Conservation (phyloP, 306 rosid genomes). For the Parietaria judaica region DNA sequence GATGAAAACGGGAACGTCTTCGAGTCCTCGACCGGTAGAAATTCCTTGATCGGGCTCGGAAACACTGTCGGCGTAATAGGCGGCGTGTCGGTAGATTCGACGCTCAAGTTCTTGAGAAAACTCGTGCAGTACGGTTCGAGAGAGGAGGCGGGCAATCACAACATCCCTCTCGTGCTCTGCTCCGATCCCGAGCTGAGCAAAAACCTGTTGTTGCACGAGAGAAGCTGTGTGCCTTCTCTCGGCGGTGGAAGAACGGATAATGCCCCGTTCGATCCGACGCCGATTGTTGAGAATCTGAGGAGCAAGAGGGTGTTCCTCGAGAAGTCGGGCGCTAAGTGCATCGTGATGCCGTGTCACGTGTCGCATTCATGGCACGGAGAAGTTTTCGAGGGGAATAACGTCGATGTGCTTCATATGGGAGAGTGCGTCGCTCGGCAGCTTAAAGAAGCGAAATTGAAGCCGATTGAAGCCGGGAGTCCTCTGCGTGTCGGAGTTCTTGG, state of each 20-base stretch:
- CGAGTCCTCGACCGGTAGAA: constrained; percentile 20
- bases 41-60: constrained; percentile 24
- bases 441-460: constrained; percentile 79
- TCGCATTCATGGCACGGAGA: constrained; percentile 79
- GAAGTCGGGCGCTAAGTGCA: constrained; percentile 61
- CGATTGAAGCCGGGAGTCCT: constrained; percentile 73
- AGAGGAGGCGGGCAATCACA: constrained; percentile 19
- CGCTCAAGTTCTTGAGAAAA: constrained; percentile 52
- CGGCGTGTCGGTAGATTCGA: constrained; percentile 52
- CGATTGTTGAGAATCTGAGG: constrained; percentile 40
- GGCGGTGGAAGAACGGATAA: constrained; percentile 24
- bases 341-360: constrained; percentile 79
- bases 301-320: constrained; percentile 56
- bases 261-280: constrained; percentile 32
- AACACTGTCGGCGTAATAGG: constrained; percentile 62
- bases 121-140: constrained; percentile 45
- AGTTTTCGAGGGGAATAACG: constrained; percentile 53
- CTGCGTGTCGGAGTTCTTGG: constrained; percentile 68
- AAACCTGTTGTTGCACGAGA: constrained; percentile 42
- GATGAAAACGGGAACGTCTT: constrained; percentile 46
- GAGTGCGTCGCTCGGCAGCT: constrained; percentile 77
- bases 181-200: constrained; percentile 52
- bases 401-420: constrained; percentile 64
- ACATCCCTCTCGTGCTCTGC: constrained; percentile 55
- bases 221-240: constrained; percentile 31